Evolutionary conservation across 768 basidiomycete species (phyloP).

Genomic region (Boletus sp.): DNA sequence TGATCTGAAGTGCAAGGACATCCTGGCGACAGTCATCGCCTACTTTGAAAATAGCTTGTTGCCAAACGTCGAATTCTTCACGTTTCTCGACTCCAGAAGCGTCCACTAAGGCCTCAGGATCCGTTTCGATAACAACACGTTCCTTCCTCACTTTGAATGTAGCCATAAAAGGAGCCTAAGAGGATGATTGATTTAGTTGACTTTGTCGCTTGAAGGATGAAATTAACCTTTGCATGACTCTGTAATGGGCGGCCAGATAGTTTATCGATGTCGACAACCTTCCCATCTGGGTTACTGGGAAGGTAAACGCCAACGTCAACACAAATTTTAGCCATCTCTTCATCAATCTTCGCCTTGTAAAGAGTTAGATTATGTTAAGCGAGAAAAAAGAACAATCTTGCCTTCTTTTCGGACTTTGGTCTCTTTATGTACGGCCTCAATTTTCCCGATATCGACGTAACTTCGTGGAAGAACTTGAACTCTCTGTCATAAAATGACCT

Average conservation of each 20-base stretch:
- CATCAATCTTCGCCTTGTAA: conserved; percentile 91
- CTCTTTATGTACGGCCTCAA: conserved; percentile 95
- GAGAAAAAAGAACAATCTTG: conserved; percentile 12
- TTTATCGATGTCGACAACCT: conserved; percentile 96
- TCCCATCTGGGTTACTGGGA: conserved; percentile 95
- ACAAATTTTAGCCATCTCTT: conserved; percentile 95
- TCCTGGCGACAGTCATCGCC: conserved; percentile 99
- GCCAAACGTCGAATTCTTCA: conserved; percentile 86
- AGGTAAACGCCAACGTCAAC: conserved; percentile 96
- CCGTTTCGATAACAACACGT: conserved; percentile 57
- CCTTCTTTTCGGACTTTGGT: conserved; percentile 96
- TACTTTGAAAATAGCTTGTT: conserved; percentile 99
- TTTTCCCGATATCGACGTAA: conserved; percentile 98
- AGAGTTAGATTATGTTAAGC: not conserved
- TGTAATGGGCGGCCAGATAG: conserved; percentile 95
- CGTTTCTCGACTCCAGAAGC: conserved; percentile 56
- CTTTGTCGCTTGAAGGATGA: not conserved
- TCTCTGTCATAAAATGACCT: conserved; percentile 90
- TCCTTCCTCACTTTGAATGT: conserved; percentile 98
- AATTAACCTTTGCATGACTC: conserved; percentile 88
- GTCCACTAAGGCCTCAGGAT: conserved; percentile 74
- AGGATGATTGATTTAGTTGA: conserved; percentile 1
- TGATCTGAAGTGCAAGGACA: conserved; percentile 93
- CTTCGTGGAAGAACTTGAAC: conserved; percentile 93
- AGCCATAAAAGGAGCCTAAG: conserved; percentile 99